Evolutionary conservation across 352 stramenopile species (phyloP).

Genomic region (Peronosclerospora sorghi): DNA sequence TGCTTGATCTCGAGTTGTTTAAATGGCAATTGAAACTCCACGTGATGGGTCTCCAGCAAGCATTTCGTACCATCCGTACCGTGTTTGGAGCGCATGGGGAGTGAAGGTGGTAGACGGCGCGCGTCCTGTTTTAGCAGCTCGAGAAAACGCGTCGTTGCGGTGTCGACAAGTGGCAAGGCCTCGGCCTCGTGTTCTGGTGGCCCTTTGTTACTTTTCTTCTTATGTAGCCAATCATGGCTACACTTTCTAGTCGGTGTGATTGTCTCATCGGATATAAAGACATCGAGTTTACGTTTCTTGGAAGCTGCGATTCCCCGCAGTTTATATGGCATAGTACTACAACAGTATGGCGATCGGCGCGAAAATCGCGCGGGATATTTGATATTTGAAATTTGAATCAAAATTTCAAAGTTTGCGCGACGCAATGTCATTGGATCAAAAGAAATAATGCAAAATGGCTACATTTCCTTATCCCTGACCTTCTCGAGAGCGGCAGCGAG

Average conservation of each 20-base stretch:
- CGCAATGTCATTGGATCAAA: slow-evolving; percentile 8
- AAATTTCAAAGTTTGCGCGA: not conserved
- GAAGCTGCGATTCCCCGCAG: not conserved
- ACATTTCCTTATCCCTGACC: slow-evolving; percentile 34
- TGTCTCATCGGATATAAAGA: not conserved
- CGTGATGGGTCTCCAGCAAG: slow-evolving; percentile 3
- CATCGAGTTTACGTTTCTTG: slow-evolving; percentile 23
- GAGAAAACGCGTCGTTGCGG: slow-evolving; percentile 22
- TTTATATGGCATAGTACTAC: slow-evolving; percentile 10
- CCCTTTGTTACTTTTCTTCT: slow-evolving; percentile 11
- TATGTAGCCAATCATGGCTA: slow-evolving; percentile 4
- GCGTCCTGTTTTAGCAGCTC: slow-evolving; percentile 20
- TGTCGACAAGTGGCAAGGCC: not conserved
- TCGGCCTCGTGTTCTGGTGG: slow-evolving; percentile 1
- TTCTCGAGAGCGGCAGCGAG: slow-evolving; percentile 40
- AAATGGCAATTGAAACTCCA: slow-evolving; percentile 30
- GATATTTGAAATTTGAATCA: slow-evolving; percentile 15
- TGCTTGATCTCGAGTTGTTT: slow-evolving; percentile 23
- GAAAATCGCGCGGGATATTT: slow-evolving; percentile 26
- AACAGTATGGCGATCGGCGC: too few species aligned
- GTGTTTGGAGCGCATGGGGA: slow-evolving; percentile 3
- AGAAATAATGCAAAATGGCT: not conserved
- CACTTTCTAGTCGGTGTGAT: slow-evolving; percentile 8
- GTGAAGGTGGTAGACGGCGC: slow-evolving; percentile 5
- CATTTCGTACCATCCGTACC: not conserved